These are phyloP conservation scores for Glonium stellatum DNA, from an alignment of 495 filamentous ascomycete genomes.

Conservation along the genomic window DNA sequence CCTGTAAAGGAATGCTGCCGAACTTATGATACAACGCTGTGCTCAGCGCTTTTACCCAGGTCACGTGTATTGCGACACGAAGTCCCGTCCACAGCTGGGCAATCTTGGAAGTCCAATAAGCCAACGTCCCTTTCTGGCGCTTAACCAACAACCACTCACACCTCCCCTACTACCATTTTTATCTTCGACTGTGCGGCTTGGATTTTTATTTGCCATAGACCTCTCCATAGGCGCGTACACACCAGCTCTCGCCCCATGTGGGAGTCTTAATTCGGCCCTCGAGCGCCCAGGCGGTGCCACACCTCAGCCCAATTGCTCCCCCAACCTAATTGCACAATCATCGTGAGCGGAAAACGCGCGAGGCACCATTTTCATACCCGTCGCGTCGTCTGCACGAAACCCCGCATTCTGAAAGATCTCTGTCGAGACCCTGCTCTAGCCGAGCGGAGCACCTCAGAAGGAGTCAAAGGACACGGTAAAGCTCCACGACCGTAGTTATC, in stretches of 20 bases:
- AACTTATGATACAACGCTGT: not conserved
- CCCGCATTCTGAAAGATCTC: not conserved
- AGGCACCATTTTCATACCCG: conserved; percentile 1
- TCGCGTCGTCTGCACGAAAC: conserved; percentile 12
- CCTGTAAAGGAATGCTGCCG: not conserved
- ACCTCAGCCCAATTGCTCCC: conserved; percentile 24
- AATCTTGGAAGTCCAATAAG: not conserved
- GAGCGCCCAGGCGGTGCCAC: conserved; percentile 24
- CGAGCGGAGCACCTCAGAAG: not conserved
- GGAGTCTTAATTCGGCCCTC: conserved; percentile 17
- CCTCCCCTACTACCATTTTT: not conserved
- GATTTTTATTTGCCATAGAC: conserved; percentile 9
- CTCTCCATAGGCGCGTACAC: conserved; percentile 9
- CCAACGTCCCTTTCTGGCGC: not conserved
- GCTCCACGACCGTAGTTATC: not conserved
- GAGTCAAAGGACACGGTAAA: conserved; percentile 15
- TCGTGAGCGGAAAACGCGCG: conserved; percentile 19
- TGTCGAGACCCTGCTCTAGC: not conserved
- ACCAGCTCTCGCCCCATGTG: conserved; percentile 5
- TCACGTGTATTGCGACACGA: conserved; percentile 2
- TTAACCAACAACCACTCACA: conserved; percentile 1
- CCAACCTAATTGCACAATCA: not conserved
- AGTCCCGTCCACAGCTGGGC: no score
- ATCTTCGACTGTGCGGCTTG: conserved; percentile 1
- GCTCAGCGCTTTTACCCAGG: not conserved